These are phyloP conservation scores for Ephemerocybe angulata DNA, from an alignment of 768 basidiomycete species.

Conservation along the genomic window DNA sequence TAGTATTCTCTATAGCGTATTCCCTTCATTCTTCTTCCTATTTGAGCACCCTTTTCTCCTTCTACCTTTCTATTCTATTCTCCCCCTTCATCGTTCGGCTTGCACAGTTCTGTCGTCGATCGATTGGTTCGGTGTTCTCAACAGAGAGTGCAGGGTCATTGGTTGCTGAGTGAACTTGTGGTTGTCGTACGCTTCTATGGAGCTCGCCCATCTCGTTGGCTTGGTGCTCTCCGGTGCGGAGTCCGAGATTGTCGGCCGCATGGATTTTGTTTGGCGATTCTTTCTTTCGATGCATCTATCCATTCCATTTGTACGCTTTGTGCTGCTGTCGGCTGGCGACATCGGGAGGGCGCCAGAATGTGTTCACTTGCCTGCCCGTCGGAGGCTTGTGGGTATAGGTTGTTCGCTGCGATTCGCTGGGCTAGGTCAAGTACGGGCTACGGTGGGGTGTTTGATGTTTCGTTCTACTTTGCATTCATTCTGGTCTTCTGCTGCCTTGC, in stretches of 20 bases:
- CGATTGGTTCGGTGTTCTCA: too few relatives aligned
- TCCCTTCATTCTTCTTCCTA: not conserved
- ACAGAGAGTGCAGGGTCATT: not conserved
- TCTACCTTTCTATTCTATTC: too few relatives aligned
- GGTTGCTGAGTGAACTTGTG: not conserved
- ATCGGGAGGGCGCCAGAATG: too few relatives aligned
- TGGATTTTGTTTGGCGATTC: not conserved
- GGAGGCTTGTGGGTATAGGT: too few relatives aligned
- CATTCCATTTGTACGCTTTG: not conserved
- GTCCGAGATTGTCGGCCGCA: not conserved
- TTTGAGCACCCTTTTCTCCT: not conserved
- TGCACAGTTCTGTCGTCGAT: not conserved
- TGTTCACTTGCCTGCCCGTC: too few relatives aligned
- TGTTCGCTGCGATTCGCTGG: too few relatives aligned
- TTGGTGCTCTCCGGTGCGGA: too few relatives aligned
- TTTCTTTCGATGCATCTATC: not conserved
- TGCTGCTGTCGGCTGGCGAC: too few relatives aligned
- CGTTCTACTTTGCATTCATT: too few relatives aligned
- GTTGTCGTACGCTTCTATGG: not conserved
- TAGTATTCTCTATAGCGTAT: not conserved
- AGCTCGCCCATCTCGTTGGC: not conserved
- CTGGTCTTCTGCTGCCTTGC: too few relatives aligned
- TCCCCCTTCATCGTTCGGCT: not conserved
- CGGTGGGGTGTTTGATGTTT: too few relatives aligned
- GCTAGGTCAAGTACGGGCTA: too few relatives aligned